A percentile compares a stretch with the other conserved stretches of the same genome.
Evolutionary conservation across 139 green algal genomes (phyloP).

Genomic region (Yamagishiella unicocca): DNA sequence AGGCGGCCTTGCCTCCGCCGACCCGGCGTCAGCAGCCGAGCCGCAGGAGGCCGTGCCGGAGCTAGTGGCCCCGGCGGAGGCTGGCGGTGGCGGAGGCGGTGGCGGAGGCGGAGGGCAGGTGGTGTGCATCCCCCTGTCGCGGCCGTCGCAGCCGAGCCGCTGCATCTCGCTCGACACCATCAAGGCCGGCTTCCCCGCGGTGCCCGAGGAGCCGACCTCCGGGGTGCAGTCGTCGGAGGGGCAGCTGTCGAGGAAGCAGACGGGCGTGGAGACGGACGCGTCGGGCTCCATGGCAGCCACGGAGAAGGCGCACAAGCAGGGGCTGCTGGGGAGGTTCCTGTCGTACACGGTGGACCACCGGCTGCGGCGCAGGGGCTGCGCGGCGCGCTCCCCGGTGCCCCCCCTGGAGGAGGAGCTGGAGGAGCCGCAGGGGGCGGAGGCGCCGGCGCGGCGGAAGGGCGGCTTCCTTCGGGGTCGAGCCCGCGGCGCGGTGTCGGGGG

Average conservation of each 20-base stretch:
- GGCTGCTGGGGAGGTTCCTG: not conserved
- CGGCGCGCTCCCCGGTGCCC: not conserved
- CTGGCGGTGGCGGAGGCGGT: not conserved
- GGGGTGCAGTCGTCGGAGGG: not conserved
- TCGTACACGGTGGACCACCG: conserved; percentile 20
- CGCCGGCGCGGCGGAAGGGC: not conserved
- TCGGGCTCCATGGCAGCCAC: not conserved
- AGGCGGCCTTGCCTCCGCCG: not conserved
- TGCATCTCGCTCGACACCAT: not conserved
- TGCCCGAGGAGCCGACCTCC: not conserved
- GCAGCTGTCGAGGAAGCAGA: conserved; percentile 4
- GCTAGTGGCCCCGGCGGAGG: not conserved
- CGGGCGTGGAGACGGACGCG: not conserved
- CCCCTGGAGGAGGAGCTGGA: not conserved
- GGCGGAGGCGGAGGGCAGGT: not conserved
- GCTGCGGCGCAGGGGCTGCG: too few relatives aligned
- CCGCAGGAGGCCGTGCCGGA: not conserved
- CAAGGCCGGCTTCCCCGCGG: not conserved
- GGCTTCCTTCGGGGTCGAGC: not conserved
- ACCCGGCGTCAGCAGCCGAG: not conserved
- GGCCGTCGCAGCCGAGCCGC: not conserved
- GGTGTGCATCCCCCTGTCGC: too few relatives aligned
- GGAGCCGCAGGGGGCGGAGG: not conserved
- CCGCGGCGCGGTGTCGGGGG: too few relatives aligned
- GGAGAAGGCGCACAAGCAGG: not conserved